These are phyloP conservation scores for Trifolium dubium DNA, from an alignment of 306 rosid species.

Conservation along the genomic window DNA sequence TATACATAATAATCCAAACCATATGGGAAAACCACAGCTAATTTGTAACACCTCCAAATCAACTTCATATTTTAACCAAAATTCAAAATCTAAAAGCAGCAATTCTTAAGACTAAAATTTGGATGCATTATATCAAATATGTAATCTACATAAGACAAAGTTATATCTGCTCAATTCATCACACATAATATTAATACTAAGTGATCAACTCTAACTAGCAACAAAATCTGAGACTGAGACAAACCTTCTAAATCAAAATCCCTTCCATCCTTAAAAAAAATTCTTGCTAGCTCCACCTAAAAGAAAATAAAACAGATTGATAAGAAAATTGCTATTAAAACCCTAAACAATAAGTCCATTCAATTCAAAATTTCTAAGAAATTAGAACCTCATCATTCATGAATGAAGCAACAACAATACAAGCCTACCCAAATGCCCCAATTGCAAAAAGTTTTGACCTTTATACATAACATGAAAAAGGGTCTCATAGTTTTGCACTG, in stretches of 20 bases:
- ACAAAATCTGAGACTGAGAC: conserved; percentile 41
- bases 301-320: conserved; percentile 45
- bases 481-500: background rate
- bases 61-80: conserved; percentile 30
- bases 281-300: conserved; percentile 78
- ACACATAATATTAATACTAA: conserved; percentile 24
- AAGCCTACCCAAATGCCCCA: conserved; percentile 15
- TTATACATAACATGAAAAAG: conserved; percentile 38
- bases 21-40: conserved; percentile 19
- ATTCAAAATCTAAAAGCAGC: conserved; percentile 1
- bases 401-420: conserved; percentile 19
- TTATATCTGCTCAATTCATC: conserved; percentile 16
- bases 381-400: background rate
- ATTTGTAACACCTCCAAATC: conserved; percentile 27
- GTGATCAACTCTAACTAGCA: conserved; percentile 16
- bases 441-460: conserved; percentile 32
- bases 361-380: conserved; percentile 9
- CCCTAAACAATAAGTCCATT: conserved; percentile 31
- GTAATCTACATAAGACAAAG: background rate
- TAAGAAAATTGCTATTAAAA: conserved; percentile 25
- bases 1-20: background rate
- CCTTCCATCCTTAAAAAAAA: conserved; percentile 84
- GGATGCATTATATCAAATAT: background rate
- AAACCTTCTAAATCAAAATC: conserved; percentile 84
- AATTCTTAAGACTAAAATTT: conserved; percentile 13